A percentile compares a stretch with the other conserved stretches of the same genome.
Evolutionary conservation across 345 rosid genomes (phyloP).

Genomic region (Odontarrhena argentea): DNA sequence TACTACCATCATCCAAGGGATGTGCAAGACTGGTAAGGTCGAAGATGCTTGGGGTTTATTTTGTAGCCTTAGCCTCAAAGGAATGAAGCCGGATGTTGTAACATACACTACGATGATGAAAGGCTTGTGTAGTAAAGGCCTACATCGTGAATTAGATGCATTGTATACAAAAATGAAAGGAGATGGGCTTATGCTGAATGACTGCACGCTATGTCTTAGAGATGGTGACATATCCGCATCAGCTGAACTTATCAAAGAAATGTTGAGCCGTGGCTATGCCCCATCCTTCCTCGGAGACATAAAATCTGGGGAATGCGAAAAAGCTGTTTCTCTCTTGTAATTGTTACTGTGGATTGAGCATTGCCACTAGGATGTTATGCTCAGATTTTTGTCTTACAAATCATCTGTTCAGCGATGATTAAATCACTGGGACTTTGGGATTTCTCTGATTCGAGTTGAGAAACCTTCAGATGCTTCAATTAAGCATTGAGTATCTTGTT

Average conservation of each 20-base stretch:
- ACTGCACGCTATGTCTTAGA: conserved; percentile 22
- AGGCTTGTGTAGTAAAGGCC: conserved; percentile 35
- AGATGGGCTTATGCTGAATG: conserved; percentile 26
- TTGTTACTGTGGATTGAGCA: no score
- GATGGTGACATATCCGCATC: conserved; percentile 22
- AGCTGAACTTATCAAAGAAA: conserved; percentile 30
- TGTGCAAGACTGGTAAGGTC: conserved; percentile 33
- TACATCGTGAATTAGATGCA: conserved; percentile 20
- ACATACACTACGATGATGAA: conserved; percentile 38
- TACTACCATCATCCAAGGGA: conserved; percentile 31
- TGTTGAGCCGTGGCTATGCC: conserved; percentile 22
- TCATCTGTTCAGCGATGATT: neutral
- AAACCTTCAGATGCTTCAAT: neutral
- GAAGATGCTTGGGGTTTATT: conserved; percentile 35
- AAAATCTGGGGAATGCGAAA: neutral
- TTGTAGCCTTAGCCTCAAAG: conserved; percentile 27
- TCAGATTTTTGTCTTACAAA: neutral
- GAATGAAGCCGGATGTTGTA: conserved; percentile 33
- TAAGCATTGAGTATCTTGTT: conserved; percentile 4
- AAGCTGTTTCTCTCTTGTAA: conserved; percentile 21
- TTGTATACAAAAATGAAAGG: conserved; percentile 27
- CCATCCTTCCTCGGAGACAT: conserved; percentile 15
- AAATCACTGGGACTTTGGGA: neutral
- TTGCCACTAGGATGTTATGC: neutral
- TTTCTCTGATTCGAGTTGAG: conserved; percentile 14